Base-by-base conservation (phyloP, 495 filamentous ascomycete genomes). In the Aspergillus panamensis region DNA sequence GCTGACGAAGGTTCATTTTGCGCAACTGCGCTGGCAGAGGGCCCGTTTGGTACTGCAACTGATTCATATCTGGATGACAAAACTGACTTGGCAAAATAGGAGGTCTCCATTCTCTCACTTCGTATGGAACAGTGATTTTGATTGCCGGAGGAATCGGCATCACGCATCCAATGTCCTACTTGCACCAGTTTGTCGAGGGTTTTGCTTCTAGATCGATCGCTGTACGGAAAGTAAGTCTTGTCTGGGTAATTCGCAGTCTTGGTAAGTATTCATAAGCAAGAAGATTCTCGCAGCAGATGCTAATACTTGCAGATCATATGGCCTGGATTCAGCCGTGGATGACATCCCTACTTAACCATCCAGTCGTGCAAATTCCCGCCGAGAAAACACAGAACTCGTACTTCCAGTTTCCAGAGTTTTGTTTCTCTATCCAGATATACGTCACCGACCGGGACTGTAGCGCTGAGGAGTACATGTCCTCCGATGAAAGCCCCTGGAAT, bases 101-200 rank as follows among this genome's bases (percentile, higher is more conserved):
- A n/a, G 80, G 80, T 6, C 71, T 81, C 43, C 72, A 83, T 48
- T 70, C 70, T 3, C 72, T 84, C 20, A 58, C 69, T 21, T 80
- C 77, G 0, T 85, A 83, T 61, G 81, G 82, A 30, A 82, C 79
- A 8, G 71, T 82, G 19, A 53, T 85, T 0, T 64, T 85, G 48
- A 75, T 85, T 62, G 82, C 81, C 10, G 81, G 79, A 1, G 82
- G 82, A 33, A 81, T 85, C 56, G 82, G 82, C 13, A 84, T 85
- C 59, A 85, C 82, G 8, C 81, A 85, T 62, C 77, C 80, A 45
- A 76, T 83, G 65, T 77, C 75, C 12, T 82, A 82, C 62, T 42
- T 84, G 32, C 76, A 77, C 53, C 73, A 80, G 53, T 74, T 83
- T 8, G 58, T 84, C 21, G 58, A 66, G 9, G 76, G 72, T 6